Evolutionary conservation across 345 rosid genomes (phyloP).

Genomic region (Firmiana major): DNA sequence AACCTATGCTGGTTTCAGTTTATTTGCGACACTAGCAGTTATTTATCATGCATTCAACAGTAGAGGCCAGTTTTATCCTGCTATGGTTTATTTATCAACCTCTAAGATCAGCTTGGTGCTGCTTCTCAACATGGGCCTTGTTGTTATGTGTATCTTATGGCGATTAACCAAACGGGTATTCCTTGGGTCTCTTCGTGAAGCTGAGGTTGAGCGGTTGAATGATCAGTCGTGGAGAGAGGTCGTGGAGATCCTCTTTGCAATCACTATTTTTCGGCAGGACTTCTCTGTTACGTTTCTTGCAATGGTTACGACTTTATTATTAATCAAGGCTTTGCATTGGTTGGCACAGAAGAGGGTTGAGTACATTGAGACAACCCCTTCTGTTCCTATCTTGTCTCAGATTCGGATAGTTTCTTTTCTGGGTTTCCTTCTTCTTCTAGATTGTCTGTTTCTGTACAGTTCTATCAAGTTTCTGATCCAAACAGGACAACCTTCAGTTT

Average conservation of each 20-base stretch:
- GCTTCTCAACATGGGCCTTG: constrained; percentile 85
- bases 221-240: constrained; percentile 91
- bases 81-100: constrained; percentile 71
- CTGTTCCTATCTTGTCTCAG: constrained; percentile 66
- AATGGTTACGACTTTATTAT: constrained; percentile 67
- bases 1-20: constrained; percentile 63
- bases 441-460: constrained; percentile 55
- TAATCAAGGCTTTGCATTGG: constrained; percentile 87
- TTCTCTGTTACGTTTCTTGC: constrained; percentile 72
- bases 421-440: constrained; percentile 68
- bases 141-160: constrained; percentile 72
- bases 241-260: constrained; percentile 90
- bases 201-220: constrained; percentile 83
- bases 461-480: constrained; percentile 52
- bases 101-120: constrained; percentile 76
- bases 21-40: constrained; percentile 48
- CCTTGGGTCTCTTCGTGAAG: constrained; percentile 89
- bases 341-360: constrained; percentile 91
- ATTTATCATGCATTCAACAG: constrained; percentile 77
- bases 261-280: constrained; percentile 84
- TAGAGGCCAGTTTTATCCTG: constrained; percentile 83
- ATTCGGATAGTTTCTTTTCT: constrained; percentile 72
- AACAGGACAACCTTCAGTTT: constrained; percentile 70
- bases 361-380: constrained; percentile 92
- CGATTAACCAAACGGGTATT: constrained; percentile 62